Evolutionary conservation across 2,329 filamentous ascomycete genomes (phyloP), one percentile per base, ranked within the genome.

Genomic region (Periglandula ipomoeae): DNA sequence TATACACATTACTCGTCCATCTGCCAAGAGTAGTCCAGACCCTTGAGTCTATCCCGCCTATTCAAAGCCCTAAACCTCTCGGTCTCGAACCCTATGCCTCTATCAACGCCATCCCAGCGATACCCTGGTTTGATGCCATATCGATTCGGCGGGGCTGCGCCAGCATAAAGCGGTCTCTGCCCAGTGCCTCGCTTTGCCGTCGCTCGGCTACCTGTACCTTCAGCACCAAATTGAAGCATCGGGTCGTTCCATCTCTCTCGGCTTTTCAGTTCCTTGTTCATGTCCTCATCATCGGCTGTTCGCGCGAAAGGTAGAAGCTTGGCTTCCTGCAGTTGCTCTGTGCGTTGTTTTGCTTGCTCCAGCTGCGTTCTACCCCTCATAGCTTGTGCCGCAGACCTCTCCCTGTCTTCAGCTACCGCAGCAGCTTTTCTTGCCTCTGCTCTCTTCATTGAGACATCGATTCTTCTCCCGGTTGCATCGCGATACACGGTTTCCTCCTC

Each of bases 91-190:
- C 91, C 91, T 68, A 89, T 98, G 19, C 88, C 77, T 55, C 93
- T 76, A 72, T 98, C 93, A 17, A 98, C 93, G 5, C 94, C 93
- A 72, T 98, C 93, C 93, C 93, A 98, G 55, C 88, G 75, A 70
- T 95, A 89, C 0, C 93, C 94, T 0, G 93, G 93, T 52, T 84
- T 76, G 53, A 98, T 97, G 1, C 87, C 88, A 69, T 97, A 97
- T 19, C 93, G 78, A 73, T 98, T 98, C 40, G 93, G 93, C 60
- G 87, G 78, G 49, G 85, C 87, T 0, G 84, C 77, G 0, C 91
- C 93, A 52, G 81, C 71, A 64, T 97, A 98, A 4, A 86, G 64
- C 4, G 85, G 87, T 27, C 42, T 40, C 20, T 27, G 27, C 30
- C 55, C 77, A 81, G 13, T 68, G 65, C 49, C 67, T 71, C 9